Evolutionary conservation across 495 filamentous ascomycete genomes (phyloP), one percentile per base, ranked within the genome.

Genomic region (Aspergillus affinis): DNA sequence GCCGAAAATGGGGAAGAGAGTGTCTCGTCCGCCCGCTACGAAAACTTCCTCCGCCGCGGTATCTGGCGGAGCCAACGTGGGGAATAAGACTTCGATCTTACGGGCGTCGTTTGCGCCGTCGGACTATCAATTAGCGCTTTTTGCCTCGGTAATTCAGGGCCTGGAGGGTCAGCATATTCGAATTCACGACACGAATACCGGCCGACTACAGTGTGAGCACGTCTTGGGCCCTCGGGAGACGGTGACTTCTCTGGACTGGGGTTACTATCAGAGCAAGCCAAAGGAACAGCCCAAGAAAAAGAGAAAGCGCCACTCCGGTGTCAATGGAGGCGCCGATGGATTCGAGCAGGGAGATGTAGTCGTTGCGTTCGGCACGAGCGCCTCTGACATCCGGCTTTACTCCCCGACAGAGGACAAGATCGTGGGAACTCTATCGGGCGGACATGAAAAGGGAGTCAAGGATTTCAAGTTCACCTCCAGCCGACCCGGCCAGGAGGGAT

Each of bases 231-330:
- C 81, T 19, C 81, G 81, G 66, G 77, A 81, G 57, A 71, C 66
- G 5, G 69, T 83, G 48, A 84, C 78, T 29, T 85, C 82, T n/a
- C 67, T 86, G 41, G 80, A 84, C 51, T 86, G 84, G 84, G 82
- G 83, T 45, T 81, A 78, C 59, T 78, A 77, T 52, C 57, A 62
- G 54, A 68, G 68, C 41, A 63, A 65, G 30, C 65, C 70, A 55
- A 74, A 72, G 61, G 70, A 70, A 15, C 64, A 71, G 64, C 71
- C 74, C n/a, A 84, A 82, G 70, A 86, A 82, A 72, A 86, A 85
- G 77, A 75, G 80, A 62, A 84, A 84, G 72, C 74, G 82, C 55
- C 69, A 72, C 44, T 78, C 75, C 23, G 72, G 75, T 59, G 73
- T 75, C 61, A 82, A 81, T 69, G 78, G 76, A 9, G 63, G 59